Evolutionary conservation across 2,329 filamentous ascomycete genomes (phyloP), one percentile per base, ranked within the genome.

Genomic region (Calcarisporium arbuscula): DNA sequence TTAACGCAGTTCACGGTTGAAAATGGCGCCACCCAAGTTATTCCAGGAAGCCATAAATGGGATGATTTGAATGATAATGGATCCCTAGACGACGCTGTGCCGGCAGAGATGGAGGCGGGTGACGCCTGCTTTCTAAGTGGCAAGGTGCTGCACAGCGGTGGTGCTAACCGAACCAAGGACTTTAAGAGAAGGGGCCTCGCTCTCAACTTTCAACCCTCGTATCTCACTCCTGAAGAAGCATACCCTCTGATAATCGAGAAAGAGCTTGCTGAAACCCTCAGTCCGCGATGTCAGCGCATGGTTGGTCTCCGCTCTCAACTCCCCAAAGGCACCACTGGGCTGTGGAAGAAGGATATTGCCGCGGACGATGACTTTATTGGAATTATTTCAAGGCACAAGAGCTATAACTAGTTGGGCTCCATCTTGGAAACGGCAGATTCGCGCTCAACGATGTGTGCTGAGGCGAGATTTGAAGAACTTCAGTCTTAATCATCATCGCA

Each of bases 121-220:
- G 53, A 57, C 34, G 48, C 48, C 8, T 47, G 46, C 23, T 50
- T 56, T 35, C 51, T 58, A 25, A 46, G 38, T 18, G 52, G 54
- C 20, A 58, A 57, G 46, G 49, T 56, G 5, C 48, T 56, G 14
- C 53, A 58, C 32, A 52, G 53, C 6, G 49, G 48, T 8, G 54
- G 53, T n/a, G 48, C 40, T 8, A 56, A 57, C 38, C 35, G n/a
- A 21, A 56, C 53, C 7, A 19, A 27, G 12, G 34, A 39, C 26
- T 18, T 16, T 5, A 30, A 19, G 12, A 37, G 39, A 19, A 34
- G 38, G 27, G 35, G 28, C 7, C 23, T 43, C 6, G 30, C 37
- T 15, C 23, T 40, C 10, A 33, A 37, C 14, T 38, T 40, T 22
- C 34, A 38, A 15, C 33, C 36, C 31, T 39, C 34, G 2, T 41